These are phyloP conservation scores for Ceratocystis cubensis DNA, from an alignment of 2,329 filamentous ascomycete genomes.

Conservation along the genomic window DNA sequence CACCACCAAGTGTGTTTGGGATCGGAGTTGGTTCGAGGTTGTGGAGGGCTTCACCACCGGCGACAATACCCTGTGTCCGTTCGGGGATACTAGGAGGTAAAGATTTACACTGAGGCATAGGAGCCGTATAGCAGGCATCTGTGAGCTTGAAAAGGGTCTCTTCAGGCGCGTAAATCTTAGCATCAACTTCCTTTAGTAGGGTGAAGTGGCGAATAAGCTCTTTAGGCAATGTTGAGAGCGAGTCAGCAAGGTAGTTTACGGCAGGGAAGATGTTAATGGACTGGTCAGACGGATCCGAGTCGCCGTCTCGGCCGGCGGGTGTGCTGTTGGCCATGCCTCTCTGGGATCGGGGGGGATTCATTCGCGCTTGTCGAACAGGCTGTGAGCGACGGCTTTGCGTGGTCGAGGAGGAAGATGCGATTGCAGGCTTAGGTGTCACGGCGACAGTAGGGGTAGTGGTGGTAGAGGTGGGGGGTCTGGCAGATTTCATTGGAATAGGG, in stretches of 20 bases:
- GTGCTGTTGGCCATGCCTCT: constrained; percentile 28
- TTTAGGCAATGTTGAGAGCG: constrained; percentile 81
- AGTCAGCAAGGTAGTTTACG: constrained; percentile 71
- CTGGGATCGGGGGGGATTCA: constrained; percentile 42
- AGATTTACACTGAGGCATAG: constrained; percentile 22
- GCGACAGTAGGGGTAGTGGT: constrained; percentile 29
- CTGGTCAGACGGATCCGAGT: constrained; percentile 35
- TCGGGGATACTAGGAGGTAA: constrained; percentile 9
- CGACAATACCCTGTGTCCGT: constrained; percentile 1
- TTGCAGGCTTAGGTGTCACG: constrained; percentile 21
- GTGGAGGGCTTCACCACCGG: constrained; percentile 17
- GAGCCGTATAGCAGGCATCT: constrained; percentile 44
- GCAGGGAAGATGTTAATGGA: constrained; percentile 55
- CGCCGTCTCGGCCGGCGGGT: constrained; percentile 34
- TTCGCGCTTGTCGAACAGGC: constrained; percentile 52
- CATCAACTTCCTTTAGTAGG: constrained; percentile 91
- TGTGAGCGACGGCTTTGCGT: constrained; percentile 46
- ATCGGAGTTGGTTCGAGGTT: constrained; percentile 27
- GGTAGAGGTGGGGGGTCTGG: constrained; percentile 33
- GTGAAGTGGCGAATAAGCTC: constrained; percentile 95
- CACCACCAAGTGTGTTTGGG: constrained; percentile 31
- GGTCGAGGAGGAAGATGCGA: not conserved
- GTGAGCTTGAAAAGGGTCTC: constrained; percentile 68
- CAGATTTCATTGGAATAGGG: constrained; percentile 39
- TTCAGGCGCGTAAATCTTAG: constrained; percentile 83